Evolutionary conservation across 306 rosid genomes (phyloP).

Genomic region (Cucurbita ficifolia): DNA sequence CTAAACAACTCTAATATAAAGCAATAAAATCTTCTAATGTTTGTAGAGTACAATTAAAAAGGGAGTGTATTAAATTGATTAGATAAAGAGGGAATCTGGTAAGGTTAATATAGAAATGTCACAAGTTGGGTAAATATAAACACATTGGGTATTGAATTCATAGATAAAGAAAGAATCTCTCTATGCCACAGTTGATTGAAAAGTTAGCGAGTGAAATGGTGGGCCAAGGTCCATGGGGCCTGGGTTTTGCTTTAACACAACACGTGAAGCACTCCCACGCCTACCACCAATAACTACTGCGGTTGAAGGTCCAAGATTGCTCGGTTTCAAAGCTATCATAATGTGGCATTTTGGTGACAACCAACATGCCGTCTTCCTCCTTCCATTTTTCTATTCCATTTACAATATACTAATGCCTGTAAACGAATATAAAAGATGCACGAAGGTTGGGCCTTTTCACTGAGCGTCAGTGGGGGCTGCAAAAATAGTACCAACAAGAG

Average conservation of each 20-base stretch:
- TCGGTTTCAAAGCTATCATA: constrained; percentile 5
- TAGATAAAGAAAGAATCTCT: background rate
- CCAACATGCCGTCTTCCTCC: background rate
- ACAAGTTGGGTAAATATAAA: background rate
- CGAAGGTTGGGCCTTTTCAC: background rate
- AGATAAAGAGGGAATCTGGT: background rate
- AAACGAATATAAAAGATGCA: background rate
- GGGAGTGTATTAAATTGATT: background rate
- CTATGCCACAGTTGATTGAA: background rate
- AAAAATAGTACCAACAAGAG: background rate
- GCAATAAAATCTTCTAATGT: no score
- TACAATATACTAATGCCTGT: background rate
- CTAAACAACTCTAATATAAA: background rate
- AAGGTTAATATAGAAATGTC: background rate
- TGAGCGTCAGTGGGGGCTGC: background rate
- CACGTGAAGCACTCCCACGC: constrained; percentile 6
- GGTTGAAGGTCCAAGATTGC: background rate
- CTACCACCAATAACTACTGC: background rate
- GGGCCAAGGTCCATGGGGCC: background rate
- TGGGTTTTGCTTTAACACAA: background rate
- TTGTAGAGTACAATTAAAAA: background rate
- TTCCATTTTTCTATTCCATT: background rate
- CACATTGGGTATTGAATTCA: background rate
- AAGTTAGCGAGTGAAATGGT: background rate
- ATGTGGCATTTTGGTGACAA: background rate